phyloP scores from a whole-genome alignment of 257 asterid genomes.

The Salvia splendens region DNA sequence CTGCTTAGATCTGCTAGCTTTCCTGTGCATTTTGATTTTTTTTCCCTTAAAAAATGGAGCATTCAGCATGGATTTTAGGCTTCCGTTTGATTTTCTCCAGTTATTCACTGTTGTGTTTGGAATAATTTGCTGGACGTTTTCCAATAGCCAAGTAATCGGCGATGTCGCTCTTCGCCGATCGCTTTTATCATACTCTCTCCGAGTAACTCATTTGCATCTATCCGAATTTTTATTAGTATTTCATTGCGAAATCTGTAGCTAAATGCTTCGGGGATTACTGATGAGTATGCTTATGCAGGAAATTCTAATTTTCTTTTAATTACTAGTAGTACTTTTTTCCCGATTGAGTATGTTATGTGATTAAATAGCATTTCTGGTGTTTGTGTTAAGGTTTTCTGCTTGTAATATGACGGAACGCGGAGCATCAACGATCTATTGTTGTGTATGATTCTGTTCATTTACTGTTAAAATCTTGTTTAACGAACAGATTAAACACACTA shows the following conservation, averaged over 20 bases:
- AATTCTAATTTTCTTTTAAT: background rate
- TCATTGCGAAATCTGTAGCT: slow-evolving; percentile 6
- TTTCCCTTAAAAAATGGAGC: background rate
- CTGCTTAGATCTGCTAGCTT: slow-evolving; percentile 37
- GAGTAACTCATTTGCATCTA: slow-evolving; percentile 29
- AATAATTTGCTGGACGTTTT: slow-evolving; percentile 50
- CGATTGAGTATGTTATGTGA: slow-evolving; percentile 13
- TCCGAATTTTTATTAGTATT: background rate
- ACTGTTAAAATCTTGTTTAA: background rate
- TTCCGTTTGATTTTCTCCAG: background rate
- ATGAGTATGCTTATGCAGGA: background rate
- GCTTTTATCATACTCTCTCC: slow-evolving; percentile 65
- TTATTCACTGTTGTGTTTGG: background rate
- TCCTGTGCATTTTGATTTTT: background rate
- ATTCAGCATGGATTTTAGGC: background rate
- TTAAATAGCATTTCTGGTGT: slow-evolving; percentile 12
- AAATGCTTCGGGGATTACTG: background rate
- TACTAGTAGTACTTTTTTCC: background rate
- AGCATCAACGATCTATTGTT: background rate
- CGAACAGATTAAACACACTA: background rate
- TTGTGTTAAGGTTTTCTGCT: background rate
- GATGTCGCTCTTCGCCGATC: slow-evolving; percentile 66
- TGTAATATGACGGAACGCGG: background rate
- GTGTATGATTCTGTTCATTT: slow-evolving; percentile 19
- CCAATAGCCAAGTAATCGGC: slow-evolving; percentile 81